phyloP scores from a whole-genome alignment of 2,329 filamentous ascomycete genomes.

The Monosporascus cannonballus region DNA sequence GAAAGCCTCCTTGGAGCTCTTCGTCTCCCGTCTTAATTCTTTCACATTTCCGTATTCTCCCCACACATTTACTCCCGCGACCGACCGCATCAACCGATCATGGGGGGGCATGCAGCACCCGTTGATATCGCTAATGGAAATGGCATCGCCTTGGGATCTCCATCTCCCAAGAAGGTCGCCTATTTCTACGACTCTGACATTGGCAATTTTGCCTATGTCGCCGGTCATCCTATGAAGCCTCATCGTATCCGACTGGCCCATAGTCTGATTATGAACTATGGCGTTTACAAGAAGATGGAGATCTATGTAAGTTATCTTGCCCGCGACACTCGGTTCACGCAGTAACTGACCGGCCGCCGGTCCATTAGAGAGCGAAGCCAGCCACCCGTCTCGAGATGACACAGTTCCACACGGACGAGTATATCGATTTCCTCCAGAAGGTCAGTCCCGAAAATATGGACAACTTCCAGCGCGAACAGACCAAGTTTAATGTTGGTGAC shows the following conservation, averaged over 20 bases:
- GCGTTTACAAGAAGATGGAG: conserved; percentile 94
- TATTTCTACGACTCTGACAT: conserved; percentile 99
- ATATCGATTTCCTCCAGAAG: conserved; percentile 90
- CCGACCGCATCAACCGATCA: conserved; percentile 19
- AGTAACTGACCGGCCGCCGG: conserved; percentile 45
- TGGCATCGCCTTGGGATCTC: conserved; percentile 41
- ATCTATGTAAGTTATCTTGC: conserved; percentile 68
- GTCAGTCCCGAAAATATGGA: conserved; percentile 99
- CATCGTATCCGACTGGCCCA: conserved; percentile 93
- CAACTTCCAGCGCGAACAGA: conserved; percentile 81
- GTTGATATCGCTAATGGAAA: conserved; percentile 49
- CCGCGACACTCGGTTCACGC: too few relatives aligned
- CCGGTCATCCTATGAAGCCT: conserved; percentile 97
- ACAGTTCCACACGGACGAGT: conserved; percentile 91
- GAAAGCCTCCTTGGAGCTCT: too few relatives aligned
- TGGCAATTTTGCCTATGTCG: conserved; percentile 95
- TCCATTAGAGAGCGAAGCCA: conserved; percentile 67
- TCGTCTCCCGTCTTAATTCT: background rate
- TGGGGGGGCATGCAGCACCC: conserved; percentile 43
- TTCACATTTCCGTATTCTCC: conserved; percentile 7
- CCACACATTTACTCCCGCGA: background rate
- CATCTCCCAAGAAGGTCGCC: conserved; percentile 70
- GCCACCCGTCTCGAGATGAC: conserved; percentile 86
- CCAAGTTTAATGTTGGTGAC: conserved; percentile 89
- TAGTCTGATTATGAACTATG: conserved; percentile 92